Conservation (phyloP, 805 yeast genomes). For the Hanseniaspora guilliermondii region DNA sequence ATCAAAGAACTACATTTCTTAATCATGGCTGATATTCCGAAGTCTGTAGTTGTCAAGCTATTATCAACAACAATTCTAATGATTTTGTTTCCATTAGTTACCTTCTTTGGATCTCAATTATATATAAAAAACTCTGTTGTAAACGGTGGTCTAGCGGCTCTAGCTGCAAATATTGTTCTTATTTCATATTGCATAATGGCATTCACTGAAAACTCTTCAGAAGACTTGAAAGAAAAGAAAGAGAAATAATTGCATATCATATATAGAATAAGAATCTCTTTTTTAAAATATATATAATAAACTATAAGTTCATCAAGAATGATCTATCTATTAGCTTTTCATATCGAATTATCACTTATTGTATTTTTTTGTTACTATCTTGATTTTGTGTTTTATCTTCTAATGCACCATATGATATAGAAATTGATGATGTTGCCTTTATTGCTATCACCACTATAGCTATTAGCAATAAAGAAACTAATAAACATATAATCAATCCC, state of each 20-base stretch:
- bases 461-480: constrained; percentile 52
- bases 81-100: constrained; percentile 53
- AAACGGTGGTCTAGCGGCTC: constrained; percentile 73
- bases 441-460: constrained; percentile 49
- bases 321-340: neutral
- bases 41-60: constrained; percentile 54
- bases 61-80: constrained; percentile 65
- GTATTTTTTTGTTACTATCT: constrained; percentile 23
- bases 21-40: constrained; percentile 19
- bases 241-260: neutral
- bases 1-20: constrained; percentile 8
- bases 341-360: constrained; percentile 14
- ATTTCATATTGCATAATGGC: constrained; percentile 65
- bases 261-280: constrained; percentile 2
- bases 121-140: constrained; percentile 39
- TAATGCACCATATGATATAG: constrained; percentile 71
- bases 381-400: constrained; percentile 38
- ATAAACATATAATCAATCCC: constrained; percentile 64
- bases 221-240: constrained; percentile 21
- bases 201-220: constrained; percentile 48
- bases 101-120: constrained; percentile 48
- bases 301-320: neutral
- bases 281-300: neutral
- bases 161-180: constrained; percentile 60
- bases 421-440: constrained; percentile 56